These are phyloP conservation scores for Fusarium sp. DNA, from an alignment of 2,329 filamentous ascomycete genomes.

Conservation along the genomic window DNA sequence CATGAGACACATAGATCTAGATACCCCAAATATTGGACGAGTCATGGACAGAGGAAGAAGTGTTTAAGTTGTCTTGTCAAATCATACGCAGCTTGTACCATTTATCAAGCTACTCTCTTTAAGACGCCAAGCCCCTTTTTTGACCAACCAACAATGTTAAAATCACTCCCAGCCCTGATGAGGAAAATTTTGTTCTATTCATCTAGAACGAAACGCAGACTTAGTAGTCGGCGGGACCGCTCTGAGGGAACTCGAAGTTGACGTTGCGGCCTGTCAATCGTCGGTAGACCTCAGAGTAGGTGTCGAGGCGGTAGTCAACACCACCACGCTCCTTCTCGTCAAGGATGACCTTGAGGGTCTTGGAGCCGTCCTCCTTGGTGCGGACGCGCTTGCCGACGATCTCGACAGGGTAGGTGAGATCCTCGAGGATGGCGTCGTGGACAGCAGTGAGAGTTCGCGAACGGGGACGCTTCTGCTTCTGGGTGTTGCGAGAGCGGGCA, in stretches of 20 bases:
- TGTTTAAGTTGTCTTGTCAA: slow-evolving; percentile 54
- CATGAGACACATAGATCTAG: slow-evolving; percentile 51
- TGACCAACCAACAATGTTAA: slow-evolving; percentile 57
- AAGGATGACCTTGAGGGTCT: slow-evolving; percentile 98
- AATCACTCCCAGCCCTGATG: slow-evolving; percentile 53
- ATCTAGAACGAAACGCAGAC: slow-evolving; percentile 50
- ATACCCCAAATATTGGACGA: slow-evolving; percentile 58
- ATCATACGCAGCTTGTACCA: slow-evolving; percentile 62
- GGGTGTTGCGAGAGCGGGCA: slow-evolving; percentile 93
- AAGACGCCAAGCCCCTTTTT: slow-evolving; percentile 66
- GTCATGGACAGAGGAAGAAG: slow-evolving; percentile 48
- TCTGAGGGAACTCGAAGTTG: slow-evolving; percentile 98
- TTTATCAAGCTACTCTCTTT: slow-evolving; percentile 65
- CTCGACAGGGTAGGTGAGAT: slow-evolving; percentile 99
- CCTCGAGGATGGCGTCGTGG: slow-evolving; percentile 97
- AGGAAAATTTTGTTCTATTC: slow-evolving; percentile 36
- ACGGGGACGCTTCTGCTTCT: slow-evolving; percentile 98
- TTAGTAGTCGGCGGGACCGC: slow-evolving; percentile 85
- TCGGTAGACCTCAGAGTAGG: slow-evolving; percentile 99
- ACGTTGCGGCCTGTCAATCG: slow-evolving; percentile 96
- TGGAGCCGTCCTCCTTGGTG: slow-evolving; percentile 99
- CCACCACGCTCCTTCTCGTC: slow-evolving; percentile 99
- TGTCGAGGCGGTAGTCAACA: slow-evolving; percentile 99
- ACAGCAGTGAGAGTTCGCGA: slow-evolving; percentile 98
- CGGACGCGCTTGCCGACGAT: slow-evolving; percentile 99